Percentiles rank a stretch among this genome's conserved stretches.
Evolutionary conservation across 2,329 filamentous ascomycete species (phyloP).

Genomic region (Camillea tinctor): DNA sequence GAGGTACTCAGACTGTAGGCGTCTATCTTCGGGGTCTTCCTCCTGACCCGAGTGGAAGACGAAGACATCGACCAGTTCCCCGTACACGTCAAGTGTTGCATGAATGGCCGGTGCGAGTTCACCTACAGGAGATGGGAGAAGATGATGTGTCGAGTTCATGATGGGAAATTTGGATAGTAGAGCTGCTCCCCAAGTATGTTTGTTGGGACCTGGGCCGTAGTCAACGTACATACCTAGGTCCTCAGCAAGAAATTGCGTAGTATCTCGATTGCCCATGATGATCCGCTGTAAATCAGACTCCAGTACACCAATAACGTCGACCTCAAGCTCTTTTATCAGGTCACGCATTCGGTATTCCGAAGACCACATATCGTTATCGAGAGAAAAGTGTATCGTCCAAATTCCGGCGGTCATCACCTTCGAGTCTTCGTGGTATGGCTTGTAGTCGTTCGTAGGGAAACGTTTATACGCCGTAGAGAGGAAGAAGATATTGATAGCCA

Average conservation of each 20-base stretch:
- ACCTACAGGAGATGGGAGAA: slow-evolving; percentile 88
- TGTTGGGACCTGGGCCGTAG: slow-evolving; percentile 95
- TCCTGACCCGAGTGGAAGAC: slow-evolving; percentile 99
- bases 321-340: slow-evolving; percentile 86
- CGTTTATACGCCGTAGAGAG: slow-evolving; percentile 80
- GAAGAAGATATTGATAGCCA: slow-evolving; percentile 77
- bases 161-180: slow-evolving; percentile 97
- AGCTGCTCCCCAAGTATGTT: slow-evolving; percentile 95
- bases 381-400: slow-evolving; percentile 97
- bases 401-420: slow-evolving; percentile 92
- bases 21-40: slow-evolving; percentile 88
- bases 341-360: slow-evolving; percentile 93
- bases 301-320: slow-evolving; percentile 94
- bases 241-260: slow-evolving; percentile 91
- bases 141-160: slow-evolving; percentile 91
- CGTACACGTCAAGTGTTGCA: slow-evolving; percentile 93
- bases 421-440: slow-evolving; percentile 82
- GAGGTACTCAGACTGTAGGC: slow-evolving; percentile 83
- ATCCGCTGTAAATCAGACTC: slow-evolving; percentile 94
- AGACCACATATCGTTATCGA: slow-evolving; percentile 99
- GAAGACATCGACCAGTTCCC: slow-evolving; percentile 85
- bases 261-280: slow-evolving; percentile 98
- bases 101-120: slow-evolving; percentile 95
- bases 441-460: slow-evolving; percentile 90
- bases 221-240: slow-evolving; percentile 99